Conservation (phyloP, 345 rosid species). For the Adansonia digitata region DNA sequence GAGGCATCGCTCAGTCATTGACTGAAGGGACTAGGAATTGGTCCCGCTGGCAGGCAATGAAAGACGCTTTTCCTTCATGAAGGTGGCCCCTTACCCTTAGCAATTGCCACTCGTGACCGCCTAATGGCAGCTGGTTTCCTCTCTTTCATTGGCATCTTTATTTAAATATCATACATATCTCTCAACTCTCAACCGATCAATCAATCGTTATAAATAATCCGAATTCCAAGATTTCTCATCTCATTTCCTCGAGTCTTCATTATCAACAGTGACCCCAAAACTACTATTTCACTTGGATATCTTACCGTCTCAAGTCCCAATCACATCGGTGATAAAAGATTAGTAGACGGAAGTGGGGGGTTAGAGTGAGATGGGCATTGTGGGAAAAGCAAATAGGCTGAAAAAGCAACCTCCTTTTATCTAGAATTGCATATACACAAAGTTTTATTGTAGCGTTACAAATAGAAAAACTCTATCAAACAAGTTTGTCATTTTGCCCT, state of each 20-base stretch:
- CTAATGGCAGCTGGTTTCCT: conserved; percentile 19
- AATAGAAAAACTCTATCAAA: conserved; percentile 15
- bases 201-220: not conserved
- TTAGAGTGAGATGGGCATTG: not conserved
- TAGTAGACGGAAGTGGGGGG: too few relatives aligned
- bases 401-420: conserved; percentile 10
- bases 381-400: not conserved
- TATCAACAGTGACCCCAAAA: not conserved
- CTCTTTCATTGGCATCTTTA: too few relatives aligned
- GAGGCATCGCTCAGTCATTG: not conserved
- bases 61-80: conserved; percentile 10
- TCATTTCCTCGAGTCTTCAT: not conserved
- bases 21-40: conserved; percentile 21
- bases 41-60: conserved; percentile 38
- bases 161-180: not conserved
- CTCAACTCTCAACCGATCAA: not conserved
- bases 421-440: not conserved
- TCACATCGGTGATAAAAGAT: not conserved
- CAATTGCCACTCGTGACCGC: conserved; percentile 17
- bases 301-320: too few relatives aligned
- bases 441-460: not conserved
- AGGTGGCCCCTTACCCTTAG: not conserved
- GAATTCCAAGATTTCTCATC: not conserved
- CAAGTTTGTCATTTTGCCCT: conserved; percentile 36
- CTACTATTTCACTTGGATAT: not conserved